Evolutionary conservation across 75 land plant genomes (phyloP), one percentile per base, ranked within the genome.

Genomic region (Sequoia sempervirens): DNA sequence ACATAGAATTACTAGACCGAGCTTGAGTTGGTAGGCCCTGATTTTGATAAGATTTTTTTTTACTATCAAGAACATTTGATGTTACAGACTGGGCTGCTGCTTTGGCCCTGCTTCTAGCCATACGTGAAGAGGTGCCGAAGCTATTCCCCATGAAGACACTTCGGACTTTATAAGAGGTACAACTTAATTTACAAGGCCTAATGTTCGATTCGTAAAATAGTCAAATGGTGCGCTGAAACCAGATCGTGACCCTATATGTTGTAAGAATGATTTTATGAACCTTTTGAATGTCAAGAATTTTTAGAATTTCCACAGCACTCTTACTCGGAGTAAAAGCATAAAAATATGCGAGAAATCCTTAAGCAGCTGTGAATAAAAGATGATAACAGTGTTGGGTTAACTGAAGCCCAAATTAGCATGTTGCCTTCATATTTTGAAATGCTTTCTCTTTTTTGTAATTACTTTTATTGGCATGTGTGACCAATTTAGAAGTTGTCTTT

Each of bases 281-380:
- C 96, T 96, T 97, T 30, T 86, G 47, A 41, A 93, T 69, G 82
- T 94, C 98, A 80, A 97, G 90, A 34, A 92, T 90, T 80, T 34
- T 34, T 34, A 34, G 86, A 74, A 97, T 94, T 69, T 95, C 89
- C 38, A 93, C 73, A 47, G 93, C 91, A 53, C 94, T 92, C 87
- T 97, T 96, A 86, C 85, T 90, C 23, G 99, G 99, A 36, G 96
- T 93, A 86, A 92, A 92, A 10, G 98, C 96, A 90, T 97, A 95
- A 83, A 97, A 97, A 84, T 97, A 96, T 79, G 99, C 96, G 84
- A 97, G 95, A 38, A 93, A 94, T 64, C 94, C 99, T 34, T 34
- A 0, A 52, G 96, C 99, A 90, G 96, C 96, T 80, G 96, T 91
- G 88, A 97, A 94, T 61, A 93, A 90, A 12, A 92, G 82, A 30